Conservation (phyloP, 352 stramenopile species). For the Blastocystis sp. region DNA sequence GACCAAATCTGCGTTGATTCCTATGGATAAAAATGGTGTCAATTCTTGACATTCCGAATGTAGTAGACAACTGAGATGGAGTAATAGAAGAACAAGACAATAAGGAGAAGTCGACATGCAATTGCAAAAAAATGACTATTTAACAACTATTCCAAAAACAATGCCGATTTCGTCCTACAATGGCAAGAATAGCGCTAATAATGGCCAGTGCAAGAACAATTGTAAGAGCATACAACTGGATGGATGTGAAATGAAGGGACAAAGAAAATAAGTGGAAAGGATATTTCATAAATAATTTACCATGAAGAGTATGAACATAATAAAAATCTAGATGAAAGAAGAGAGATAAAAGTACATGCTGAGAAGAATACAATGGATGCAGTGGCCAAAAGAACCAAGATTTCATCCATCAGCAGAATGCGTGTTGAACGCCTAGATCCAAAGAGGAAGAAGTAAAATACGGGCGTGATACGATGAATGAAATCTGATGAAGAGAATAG, state of each 20-base stretch:
- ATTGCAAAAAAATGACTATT: background rate
- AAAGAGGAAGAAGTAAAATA: background rate
- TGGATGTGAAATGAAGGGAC: background rate
- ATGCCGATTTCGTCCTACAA: background rate
- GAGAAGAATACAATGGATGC: background rate
- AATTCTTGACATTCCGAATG: background rate
- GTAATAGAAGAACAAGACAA: background rate
- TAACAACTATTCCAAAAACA: background rate
- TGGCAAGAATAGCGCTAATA: background rate
- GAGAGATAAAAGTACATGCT: background rate
- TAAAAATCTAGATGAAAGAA: constrained; percentile 2
- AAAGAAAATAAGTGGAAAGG: background rate
- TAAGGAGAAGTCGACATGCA: background rate
- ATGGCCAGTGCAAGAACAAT: background rate
- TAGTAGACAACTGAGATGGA: background rate
- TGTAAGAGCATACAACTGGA: background rate
- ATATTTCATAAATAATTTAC: constrained; percentile 36
- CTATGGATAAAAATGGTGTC: background rate
- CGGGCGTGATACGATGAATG: constrained; percentile 46
- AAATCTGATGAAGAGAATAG: background rate
- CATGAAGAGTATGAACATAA: background rate
- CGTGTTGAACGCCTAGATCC: background rate
- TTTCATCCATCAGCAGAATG: constrained; percentile 4
- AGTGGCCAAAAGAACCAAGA: background rate
- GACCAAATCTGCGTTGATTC: background rate